Base-by-base conservation (phyloP, 176 grass and related monocot genomes). In the Elymus sibiricus region DNA sequence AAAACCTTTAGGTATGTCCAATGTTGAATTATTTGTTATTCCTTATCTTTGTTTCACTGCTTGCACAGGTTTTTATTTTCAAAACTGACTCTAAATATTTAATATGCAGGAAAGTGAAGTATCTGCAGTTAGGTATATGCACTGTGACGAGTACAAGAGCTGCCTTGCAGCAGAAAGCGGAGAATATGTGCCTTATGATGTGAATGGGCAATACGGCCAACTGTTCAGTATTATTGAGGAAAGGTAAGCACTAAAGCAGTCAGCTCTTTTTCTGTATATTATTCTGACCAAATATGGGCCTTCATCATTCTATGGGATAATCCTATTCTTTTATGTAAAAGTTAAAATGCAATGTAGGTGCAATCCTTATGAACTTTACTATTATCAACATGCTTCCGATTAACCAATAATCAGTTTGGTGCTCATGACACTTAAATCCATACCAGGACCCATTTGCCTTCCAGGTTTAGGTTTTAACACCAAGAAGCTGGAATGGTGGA, bases 141-240 rank as follows among this genome's bases (percentile, higher is more conserved):
- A 16, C 78, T 74, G 85, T 55, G 78, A 89, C 11, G 96, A 95
- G 67, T 98, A 98, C 78, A 98, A 95, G 84, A 87, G 60, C 56
- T 81, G 56, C 62, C 96, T 98, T 89, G 93, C 82, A 86, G 68
- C 73, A 77, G 88, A 87, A 89, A 84, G 71, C 46, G 84, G 77
- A 86, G 82, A 92, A 86, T 98, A 91, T 89, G 96, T 98, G 19
- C 93, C 93, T 87, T 98, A 98, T 70, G 91, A 98, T 89, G 74
- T 95, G 65, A 87, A 90, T 47, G 93, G 93, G 78, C 56, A 84
- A 55, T 98, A 98, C 84, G 88, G 91, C 9, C 81, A 94, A 53
- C 84, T 98, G 67, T 98, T 98, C 89, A 86, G 32, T 76, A 94
- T 91, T 78, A 90, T 98, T 79, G 90, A 98, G 83, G 51, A 98